phyloP scores from a whole-genome alignment of 208 protist species.

The Trichomonas vaginalis region DNA sequence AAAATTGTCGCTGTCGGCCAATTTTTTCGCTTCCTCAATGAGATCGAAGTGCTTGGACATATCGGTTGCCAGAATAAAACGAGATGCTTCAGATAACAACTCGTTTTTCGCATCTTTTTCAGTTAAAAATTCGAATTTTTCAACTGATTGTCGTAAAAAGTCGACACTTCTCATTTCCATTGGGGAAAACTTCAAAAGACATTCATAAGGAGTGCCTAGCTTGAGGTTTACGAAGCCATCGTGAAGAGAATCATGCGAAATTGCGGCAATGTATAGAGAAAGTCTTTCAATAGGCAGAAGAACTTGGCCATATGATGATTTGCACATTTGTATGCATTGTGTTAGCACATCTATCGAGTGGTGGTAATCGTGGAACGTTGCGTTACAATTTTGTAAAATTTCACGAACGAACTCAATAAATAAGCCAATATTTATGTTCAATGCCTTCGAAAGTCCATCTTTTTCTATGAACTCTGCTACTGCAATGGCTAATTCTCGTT shows the following conservation, averaged over 20 bases:
- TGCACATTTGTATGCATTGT: neutral
- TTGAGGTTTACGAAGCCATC: neutral
- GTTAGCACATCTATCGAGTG: neutral
- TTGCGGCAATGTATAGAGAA: neutral
- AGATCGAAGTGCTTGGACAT: conserved; percentile 39
- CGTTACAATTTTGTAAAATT: neutral
- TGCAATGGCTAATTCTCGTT: neutral
- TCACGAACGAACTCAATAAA: neutral
- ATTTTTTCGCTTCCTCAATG: neutral
- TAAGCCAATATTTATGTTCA: neutral
- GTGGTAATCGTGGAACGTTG: neutral
- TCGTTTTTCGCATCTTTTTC: neutral
- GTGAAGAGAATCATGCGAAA: neutral
- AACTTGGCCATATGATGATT: neutral
- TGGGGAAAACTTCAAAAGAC: neutral
- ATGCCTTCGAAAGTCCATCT: neutral
- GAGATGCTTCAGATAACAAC: neutral
- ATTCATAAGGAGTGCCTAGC: neutral
- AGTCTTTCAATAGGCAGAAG: neutral
- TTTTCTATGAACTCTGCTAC: neutral
- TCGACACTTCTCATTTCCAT: neutral
- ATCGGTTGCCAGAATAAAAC: conserved; percentile 41
- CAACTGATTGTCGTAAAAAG: neutral
- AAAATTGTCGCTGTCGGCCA: neutral
- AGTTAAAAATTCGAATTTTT: neutral